These are phyloP conservation scores for Fraxinus cuspidata DNA, from an alignment of 257 asterid genomes.

Conservation along the genomic window DNA sequence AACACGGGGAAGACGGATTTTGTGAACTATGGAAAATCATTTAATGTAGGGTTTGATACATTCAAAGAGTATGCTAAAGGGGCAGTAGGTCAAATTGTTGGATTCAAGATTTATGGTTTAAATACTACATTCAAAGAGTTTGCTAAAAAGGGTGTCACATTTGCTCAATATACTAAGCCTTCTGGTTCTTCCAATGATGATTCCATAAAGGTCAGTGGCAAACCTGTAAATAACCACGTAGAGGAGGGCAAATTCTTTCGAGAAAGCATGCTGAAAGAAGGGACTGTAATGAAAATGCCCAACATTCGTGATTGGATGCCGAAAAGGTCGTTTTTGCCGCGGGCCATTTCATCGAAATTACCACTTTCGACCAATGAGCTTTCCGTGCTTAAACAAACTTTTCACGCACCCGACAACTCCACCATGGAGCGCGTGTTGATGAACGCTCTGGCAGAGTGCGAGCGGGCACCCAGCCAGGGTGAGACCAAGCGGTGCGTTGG, in stretches of 20 bases:
- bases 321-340: constrained; percentile 78
- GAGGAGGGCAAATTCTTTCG: constrained; percentile 83
- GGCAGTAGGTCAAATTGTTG: constrained; percentile 40
- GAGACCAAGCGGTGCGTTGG: constrained; percentile 75
- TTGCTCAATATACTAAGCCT: constrained; percentile 58
- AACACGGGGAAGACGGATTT: constrained; percentile 52
- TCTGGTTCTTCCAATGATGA: constrained; percentile 8
- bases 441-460: constrained; percentile 63
- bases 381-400: constrained; percentile 38
- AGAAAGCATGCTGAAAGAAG: constrained; percentile 59
- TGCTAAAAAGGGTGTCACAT: constrained; percentile 66
- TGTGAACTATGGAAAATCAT: constrained; percentile 67
- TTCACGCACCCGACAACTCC: constrained; percentile 41
- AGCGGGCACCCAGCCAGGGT: constrained; percentile 55
- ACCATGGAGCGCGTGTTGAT: constrained; percentile 46
- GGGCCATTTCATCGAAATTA: constrained; percentile 48
- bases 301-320: constrained; percentile 79
- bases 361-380: constrained; percentile 47
- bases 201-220: constrained; percentile 18
- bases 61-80: constrained; percentile 78
- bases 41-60: constrained; percentile 63
- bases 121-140: constrained; percentile 71
- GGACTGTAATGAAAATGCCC: constrained; percentile 67
- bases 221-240: constrained; percentile 39
- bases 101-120: constrained; percentile 68